Evolutionary conservation across 768 basidiomycete genomes (phyloP), one percentile per base, ranked within the genome.

Genomic region (Favolaschia claudopus): DNA sequence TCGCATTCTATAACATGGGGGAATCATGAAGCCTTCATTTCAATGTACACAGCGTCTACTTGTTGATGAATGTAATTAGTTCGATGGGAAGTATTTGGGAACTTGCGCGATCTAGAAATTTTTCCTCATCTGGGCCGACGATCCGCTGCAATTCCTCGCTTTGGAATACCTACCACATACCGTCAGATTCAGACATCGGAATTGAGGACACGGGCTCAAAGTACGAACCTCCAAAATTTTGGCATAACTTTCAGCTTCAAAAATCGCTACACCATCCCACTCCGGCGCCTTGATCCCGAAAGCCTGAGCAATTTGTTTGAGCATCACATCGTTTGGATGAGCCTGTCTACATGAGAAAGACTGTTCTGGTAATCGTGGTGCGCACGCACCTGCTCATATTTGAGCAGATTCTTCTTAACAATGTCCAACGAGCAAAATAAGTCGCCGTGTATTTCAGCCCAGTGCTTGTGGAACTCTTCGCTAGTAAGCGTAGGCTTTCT

Each of bases 351-450:
- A n/a, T n/a, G 15, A 34, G 5, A 14, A 9, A 19, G 33, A 31
- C 2, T 17, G 14, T 17, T n/a, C n/a, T n/a, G n/a, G n/a, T n/a
- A n/a, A n/a, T n/a, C n/a, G n/a, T n/a, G n/a, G n/a, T n/a, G n/a
- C n/a, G n/a, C 4, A 33, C 63, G 37, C 22, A 75, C 76, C 70
- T 76, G 73, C 48, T 78, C 74, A 55, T 75, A 76, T 39, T 74
- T 75, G 25, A 74, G 65, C 32, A 72, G 55, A 37, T 77, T 75
- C 39, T 53, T 70, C 64, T 74, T 72, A 25, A 70, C 73, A 15
- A 76, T 66, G 15, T 69, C 69, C 37, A 75, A 65, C 1, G 70
- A 72, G 17, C 58, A 53, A 60, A 77, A 75, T 9, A 70, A 51
- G n/a, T 64, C 49, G 19, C 65, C 67, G 51, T 76, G 74, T 0